Evolutionary conservation across 805 yeast genomes (phyloP), one percentile per base, ranked within the genome.

Genomic region (Wickerhamiella kazuoi): DNA sequence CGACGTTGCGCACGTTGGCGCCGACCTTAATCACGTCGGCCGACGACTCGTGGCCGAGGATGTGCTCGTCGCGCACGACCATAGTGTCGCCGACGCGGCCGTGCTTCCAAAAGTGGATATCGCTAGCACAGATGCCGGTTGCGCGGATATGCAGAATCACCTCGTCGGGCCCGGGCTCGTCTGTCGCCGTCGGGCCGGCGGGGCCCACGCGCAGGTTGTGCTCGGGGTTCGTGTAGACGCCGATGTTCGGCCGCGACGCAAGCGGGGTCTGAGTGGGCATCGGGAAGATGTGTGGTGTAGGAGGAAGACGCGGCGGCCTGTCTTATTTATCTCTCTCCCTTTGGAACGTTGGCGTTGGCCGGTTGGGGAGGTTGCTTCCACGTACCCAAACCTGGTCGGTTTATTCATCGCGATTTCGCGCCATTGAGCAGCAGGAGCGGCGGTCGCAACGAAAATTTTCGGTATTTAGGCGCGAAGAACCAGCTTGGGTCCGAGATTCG

Each of bases 111-210:
- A 74, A 75, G 53, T 77, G 83, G 44, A 76, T 64, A 55, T 78
- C 86, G 18, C 79, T 70, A 15, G 84, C 84, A 56, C 84, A 78
- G 47, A 77, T 76, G 21, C 84, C 84, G 6, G 80, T 74, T 38
- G 74, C 72, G 44, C 70, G 63, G 33, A 75, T 67, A 50, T 71
- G 74, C 33, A 75, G 67, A 16, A 71, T 52, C 20, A 73, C 80
- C 42, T 65, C 62, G 23, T 58, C 61, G 11, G 51, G 48, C 9
- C 57, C 62, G 15, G 64, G 64, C 30, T 20, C 40, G n/a, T 48
- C 41, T 15, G 40, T 26, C 3, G 47, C 50, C n/a, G 44, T 39
- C n/a, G 57, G 59, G 37, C 43, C 50, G 38, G 50, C 44, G 11
- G 46, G 45, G 6, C 47, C 56, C 6, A 51, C 52, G 34, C 51